A percentile compares a stretch with the other conserved stretches of the same genome.
Conservation (phyloP, 352 stramenopile genomes). For the Phytophthora ramorum region DNA sequence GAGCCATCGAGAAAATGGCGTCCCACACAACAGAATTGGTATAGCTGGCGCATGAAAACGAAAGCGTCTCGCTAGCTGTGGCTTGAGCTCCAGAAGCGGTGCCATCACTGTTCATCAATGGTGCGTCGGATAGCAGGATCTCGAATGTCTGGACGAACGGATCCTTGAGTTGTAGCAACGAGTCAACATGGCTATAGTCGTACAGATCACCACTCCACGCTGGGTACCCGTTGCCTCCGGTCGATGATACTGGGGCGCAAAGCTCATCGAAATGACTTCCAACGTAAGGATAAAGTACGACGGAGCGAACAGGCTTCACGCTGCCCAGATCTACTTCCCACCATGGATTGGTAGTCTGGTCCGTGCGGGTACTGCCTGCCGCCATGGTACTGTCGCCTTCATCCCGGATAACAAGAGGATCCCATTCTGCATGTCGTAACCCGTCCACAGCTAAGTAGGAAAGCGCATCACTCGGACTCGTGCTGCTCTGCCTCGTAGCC, state of each 20-base stretch:
- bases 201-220: slow-evolving; percentile 54
- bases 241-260: slow-evolving; percentile 26
- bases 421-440: slow-evolving; percentile 41
- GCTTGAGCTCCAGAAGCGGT: slow-evolving; percentile 12
- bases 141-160: slow-evolving; percentile 68
- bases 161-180: slow-evolving; percentile 46
- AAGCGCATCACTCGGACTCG: slow-evolving; percentile 39
- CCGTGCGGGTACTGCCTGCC: slow-evolving; percentile 59
- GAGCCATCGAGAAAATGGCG: slow-evolving; percentile 45
- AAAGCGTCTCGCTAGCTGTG: slow-evolving; percentile 34
- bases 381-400: slow-evolving; percentile 17
- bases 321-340: slow-evolving; percentile 76
- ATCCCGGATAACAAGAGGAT: slow-evolving; percentile 38
- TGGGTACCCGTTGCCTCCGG: slow-evolving; percentile 16
- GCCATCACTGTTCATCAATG: slow-evolving; percentile 28
- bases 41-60: slow-evolving; percentile 60
- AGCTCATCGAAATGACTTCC: slow-evolving; percentile 46
- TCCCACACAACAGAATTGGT: slow-evolving; percentile 44
- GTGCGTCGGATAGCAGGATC: slow-evolving; percentile 43
- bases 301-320: slow-evolving; percentile 46
- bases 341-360: slow-evolving; percentile 54
- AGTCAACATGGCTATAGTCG: slow-evolving; percentile 43
- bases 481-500: slow-evolving; percentile 70
- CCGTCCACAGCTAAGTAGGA: slow-evolving; percentile 65
- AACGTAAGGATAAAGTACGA: slow-evolving; percentile 63